These are phyloP conservation scores for Candida maris DNA, from an alignment of 805 yeast species.

Conservation along the genomic window DNA sequence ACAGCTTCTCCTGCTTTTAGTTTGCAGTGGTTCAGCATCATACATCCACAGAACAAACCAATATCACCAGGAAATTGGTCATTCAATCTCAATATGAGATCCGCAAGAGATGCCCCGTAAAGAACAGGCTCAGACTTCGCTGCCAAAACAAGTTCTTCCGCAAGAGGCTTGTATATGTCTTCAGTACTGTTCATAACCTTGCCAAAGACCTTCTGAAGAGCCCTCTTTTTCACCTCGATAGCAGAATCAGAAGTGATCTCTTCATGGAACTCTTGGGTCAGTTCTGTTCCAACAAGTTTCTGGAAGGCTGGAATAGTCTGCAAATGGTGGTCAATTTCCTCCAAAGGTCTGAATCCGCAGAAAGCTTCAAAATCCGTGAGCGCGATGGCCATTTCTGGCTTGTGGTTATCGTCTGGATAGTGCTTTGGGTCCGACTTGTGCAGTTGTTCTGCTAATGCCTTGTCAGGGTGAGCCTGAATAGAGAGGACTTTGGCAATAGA, in stretches of 20 bases:
- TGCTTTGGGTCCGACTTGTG: slow-evolving; percentile 83
- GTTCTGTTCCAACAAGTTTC: slow-evolving; percentile 62
- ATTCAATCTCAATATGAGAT: slow-evolving; percentile 71
- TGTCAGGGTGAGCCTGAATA: slow-evolving; percentile 98
- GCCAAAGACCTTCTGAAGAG: slow-evolving; percentile 72
- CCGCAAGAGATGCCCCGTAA: slow-evolving; percentile 61
- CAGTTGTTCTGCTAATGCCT: slow-evolving; percentile 69
- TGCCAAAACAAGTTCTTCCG: slow-evolving; percentile 63
- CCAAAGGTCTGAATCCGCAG: slow-evolving; percentile 94
- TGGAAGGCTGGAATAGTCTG: slow-evolving; percentile 72
- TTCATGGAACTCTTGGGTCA: slow-evolving; percentile 48
- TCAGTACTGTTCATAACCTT: slow-evolving; percentile 83
- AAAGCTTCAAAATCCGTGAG: slow-evolving; percentile 94
- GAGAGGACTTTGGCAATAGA: slow-evolving; percentile 90
- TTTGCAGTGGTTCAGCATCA: slow-evolving; percentile 82
- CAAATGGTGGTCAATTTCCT: slow-evolving; percentile 67
- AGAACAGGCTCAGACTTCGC: slow-evolving; percentile 56
- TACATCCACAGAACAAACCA: slow-evolving; percentile 94
- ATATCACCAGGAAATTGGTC: slow-evolving; percentile 90
- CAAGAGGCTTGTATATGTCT: slow-evolving; percentile 48
- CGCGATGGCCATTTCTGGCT: slow-evolving; percentile 99
- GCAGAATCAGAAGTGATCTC: slow-evolving; percentile 41
- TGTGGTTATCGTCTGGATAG: slow-evolving; percentile 97
- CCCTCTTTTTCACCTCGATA: slow-evolving; percentile 60
- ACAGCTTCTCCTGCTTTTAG: slow-evolving; percentile 91